phyloP scores from a whole-genome alignment of 2,329 filamentous ascomycete species.

The Penicillium occitanis region DNA sequence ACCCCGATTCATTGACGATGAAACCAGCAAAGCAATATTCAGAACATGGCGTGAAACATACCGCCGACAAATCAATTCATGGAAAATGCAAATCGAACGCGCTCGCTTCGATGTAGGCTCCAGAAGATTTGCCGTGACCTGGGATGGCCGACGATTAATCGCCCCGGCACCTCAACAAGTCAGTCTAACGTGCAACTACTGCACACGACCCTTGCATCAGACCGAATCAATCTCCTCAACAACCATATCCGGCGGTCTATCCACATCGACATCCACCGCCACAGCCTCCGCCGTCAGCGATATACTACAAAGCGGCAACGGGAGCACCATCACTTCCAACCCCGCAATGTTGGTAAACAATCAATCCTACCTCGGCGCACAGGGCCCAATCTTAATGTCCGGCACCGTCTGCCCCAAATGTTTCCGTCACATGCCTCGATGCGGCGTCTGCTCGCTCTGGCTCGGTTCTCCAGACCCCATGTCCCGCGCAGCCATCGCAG shows the following conservation, averaged over 20 bases:
- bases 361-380: slow-evolving; percentile 17
- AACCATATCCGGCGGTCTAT: slow-evolving; percentile 33
- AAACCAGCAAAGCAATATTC: slow-evolving; percentile 53
- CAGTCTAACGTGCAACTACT: slow-evolving; percentile 61
- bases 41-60: slow-evolving; percentile 63
- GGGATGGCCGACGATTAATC: slow-evolving; percentile 51
- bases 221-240: slow-evolving; percentile 37
- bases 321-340: slow-evolving; percentile 8
- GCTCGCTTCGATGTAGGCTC: slow-evolving; percentile 61
- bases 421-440: slow-evolving; percentile 62
- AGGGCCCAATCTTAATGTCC: slow-evolving; percentile 31
- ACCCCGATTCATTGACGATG: slow-evolving; percentile 58
- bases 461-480: slow-evolving; percentile 59
- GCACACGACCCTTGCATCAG: slow-evolving; percentile 57
- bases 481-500: slow-evolving; percentile 39
- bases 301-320: slow-evolving; percentile 10
- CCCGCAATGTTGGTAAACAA: slow-evolving; percentile 5
- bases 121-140: slow-evolving; percentile 52
- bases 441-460: slow-evolving; percentile 62
- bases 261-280: slow-evolving; percentile 28
- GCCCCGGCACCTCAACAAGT: slow-evolving; percentile 55
- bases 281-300: slow-evolving; percentile 16
- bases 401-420: slow-evolving; percentile 62
- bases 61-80: slow-evolving; percentile 60
- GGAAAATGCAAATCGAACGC: slow-evolving; percentile 61